Evolutionary conservation across 306 rosid genomes (phyloP).

Genomic region (Fragaria iinumae): DNA sequence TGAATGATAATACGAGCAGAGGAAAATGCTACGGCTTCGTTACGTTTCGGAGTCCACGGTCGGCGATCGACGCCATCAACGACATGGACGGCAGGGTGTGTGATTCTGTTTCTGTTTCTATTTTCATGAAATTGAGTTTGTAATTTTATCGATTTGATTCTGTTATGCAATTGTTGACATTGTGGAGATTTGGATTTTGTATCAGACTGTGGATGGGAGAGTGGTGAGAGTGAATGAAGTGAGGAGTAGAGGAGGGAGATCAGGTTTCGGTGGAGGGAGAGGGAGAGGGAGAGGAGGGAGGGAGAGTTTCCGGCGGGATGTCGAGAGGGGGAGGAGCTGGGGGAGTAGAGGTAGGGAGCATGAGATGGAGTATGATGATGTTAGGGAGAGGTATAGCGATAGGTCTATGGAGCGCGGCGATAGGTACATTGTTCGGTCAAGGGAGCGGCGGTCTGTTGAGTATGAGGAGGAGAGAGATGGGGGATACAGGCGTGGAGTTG

Average conservation of each 20-base stretch:
- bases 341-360: conserved; percentile 44
- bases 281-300: conserved; percentile 54
- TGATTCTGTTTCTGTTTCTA: neutral
- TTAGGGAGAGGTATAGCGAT: conserved; percentile 47
- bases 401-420: conserved; percentile 13
- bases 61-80: conserved; percentile 78
- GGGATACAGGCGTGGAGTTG: conserved; percentile 43
- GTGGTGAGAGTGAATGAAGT: conserved; percentile 82
- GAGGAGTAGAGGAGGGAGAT: conserved; percentile 62
- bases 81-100: conserved; percentile 95
- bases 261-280: conserved; percentile 67
- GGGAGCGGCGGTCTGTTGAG: conserved; percentile 61
- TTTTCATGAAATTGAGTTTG: neutral
- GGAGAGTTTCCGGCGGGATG: conserved; percentile 33
- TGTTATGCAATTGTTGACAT: conserved; percentile 16
- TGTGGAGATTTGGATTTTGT: conserved; percentile 26
- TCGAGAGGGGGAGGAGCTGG: conserved; percentile 65
- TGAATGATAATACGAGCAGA: conserved; percentile 66
- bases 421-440: conserved; percentile 37
- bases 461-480: conserved; percentile 54
- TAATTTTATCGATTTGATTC: conserved; percentile 16
- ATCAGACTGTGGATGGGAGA: conserved; percentile 78
- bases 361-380: conserved; percentile 52
- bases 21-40: conserved; percentile 95
- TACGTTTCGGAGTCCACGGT: conserved; percentile 83